phyloP scores from a whole-genome alignment of 1,284 basidiomycete species.

The Hypsizygus ulmarius region DNA sequence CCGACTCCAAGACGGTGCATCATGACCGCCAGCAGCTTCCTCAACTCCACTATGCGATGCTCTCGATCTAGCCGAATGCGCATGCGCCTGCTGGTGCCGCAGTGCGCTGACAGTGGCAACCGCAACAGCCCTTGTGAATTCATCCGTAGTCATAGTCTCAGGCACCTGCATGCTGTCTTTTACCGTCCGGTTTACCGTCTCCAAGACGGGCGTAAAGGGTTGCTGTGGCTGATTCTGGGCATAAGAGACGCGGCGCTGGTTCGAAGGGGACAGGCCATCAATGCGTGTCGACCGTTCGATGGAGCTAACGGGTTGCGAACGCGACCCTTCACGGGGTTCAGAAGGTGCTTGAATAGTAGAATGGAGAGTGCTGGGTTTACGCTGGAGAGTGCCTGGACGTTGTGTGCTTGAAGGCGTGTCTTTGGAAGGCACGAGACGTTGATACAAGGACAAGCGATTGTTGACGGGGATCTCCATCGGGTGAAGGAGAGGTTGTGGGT shows the following conservation, averaged over 20 bases:
- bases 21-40: conserved; percentile 73
- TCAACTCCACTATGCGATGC: conserved; percentile 31
- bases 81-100: conserved; percentile 60
- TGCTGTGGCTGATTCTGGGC: conserved; percentile 41
- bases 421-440: conserved; percentile 49
- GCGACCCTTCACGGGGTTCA: conserved; percentile 32
- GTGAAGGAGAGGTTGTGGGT: conserved; percentile 84
- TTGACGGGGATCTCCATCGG: conserved; percentile 57
- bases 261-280: conserved; percentile 35
- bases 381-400: conserved; percentile 31
- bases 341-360: conserved; percentile 41
- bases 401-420: conserved; percentile 19
- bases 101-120: conserved; percentile 87
- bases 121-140: conserved; percentile 87
- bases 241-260: conserved; percentile 55
- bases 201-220: conserved; percentile 67
- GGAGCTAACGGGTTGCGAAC: conserved; percentile 13
- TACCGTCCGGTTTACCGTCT: conserved; percentile 73
- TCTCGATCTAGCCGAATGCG: conserved; percentile 44
- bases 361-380: conserved; percentile 42
- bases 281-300: conserved; percentile 15
- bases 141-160: conserved; percentile 73
- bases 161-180: conserved; percentile 65
- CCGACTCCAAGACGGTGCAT: conserved; percentile 94
- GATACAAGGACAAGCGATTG: conserved; percentile 73